Percentiles rank a stretch among this genome's conserved stretches.
Evolutionary conservation across 148 eudicot species (phyloP).

Genomic region (Camellia sinensis): DNA sequence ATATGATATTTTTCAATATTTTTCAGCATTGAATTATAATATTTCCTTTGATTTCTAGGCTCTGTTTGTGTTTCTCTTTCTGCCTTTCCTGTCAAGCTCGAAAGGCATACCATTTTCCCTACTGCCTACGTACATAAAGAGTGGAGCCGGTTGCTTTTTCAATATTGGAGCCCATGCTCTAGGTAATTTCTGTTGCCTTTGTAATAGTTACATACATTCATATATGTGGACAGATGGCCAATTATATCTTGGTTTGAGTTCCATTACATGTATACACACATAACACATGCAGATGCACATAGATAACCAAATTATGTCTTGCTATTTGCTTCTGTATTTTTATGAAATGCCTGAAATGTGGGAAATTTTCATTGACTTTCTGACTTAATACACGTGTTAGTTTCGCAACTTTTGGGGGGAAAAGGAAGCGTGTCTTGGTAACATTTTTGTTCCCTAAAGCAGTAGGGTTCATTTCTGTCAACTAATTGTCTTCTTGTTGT

Average conservation of each 20-base stretch:
- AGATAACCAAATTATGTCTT: not conserved
- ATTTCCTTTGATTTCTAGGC: conserved; percentile 43
- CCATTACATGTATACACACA: not conserved
- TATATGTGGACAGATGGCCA: not conserved
- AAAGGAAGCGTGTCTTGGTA: no score
- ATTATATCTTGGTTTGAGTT: not conserved
- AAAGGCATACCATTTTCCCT: conserved; percentile 70
- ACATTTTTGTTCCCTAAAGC: no score
- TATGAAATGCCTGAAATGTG: not conserved
- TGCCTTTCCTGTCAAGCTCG: conserved; percentile 68
- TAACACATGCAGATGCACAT: not conserved
- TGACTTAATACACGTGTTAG: not conserved
- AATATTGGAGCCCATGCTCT: conserved; percentile 38
- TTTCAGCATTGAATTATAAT: not conserved
- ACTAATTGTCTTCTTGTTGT: not conserved
- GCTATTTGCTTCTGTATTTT: not conserved
- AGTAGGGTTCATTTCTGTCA: no score
- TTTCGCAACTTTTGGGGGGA: no score
- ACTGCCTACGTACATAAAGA: conserved; percentile 62
- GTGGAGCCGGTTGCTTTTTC: conserved; percentile 77
- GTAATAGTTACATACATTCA: not conserved
- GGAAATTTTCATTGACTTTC: not conserved
- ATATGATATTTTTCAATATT: not conserved
- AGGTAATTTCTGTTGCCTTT: conserved; percentile 34
- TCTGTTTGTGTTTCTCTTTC: conserved; percentile 76